phyloP scores from a whole-genome alignment of 129 eudicot species.

The Centella asiatica region DNA sequence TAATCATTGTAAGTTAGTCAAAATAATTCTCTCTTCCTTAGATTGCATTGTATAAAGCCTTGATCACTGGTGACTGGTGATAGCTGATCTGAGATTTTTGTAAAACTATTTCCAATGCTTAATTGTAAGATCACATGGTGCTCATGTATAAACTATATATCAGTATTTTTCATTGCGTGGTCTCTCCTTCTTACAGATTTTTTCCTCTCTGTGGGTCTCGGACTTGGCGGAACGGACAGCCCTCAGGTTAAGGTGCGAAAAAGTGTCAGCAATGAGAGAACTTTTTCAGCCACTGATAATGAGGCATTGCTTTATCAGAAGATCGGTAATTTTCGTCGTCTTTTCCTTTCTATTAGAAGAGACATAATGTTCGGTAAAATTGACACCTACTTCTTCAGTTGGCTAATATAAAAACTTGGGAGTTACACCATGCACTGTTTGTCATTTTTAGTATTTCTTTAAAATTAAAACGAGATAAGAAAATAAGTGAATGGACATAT shows the following conservation, averaged over 20 bases:
- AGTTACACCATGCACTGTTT: too few relatives aligned
- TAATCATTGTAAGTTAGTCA: background rate
- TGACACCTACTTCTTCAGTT: too few relatives aligned
- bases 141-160: background rate
- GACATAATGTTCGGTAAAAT: background rate
- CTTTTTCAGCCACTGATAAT: constrained; percentile 77
- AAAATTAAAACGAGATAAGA: too few relatives aligned
- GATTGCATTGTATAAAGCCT: background rate
- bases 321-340: constrained; percentile 36
- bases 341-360: background rate
- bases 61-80: too few relatives aligned
- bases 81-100: background rate
- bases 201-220: constrained; percentile 82
- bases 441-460: too few relatives aligned
- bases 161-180: background rate
- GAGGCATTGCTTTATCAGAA: constrained; percentile 59
- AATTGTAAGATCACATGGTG: background rate
- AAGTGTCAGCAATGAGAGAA: constrained; percentile 90
- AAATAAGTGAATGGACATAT: too few relatives aligned
- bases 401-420: too few relatives aligned
- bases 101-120: background rate
- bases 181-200: constrained; percentile 43
- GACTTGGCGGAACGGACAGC: constrained; percentile 81
- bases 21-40: background rate
- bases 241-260: constrained; percentile 67